Percentiles rank a stretch among this genome's conserved stretches.
These are phyloP conservation scores for Pseudomonodictys pantanalensis DNA, from an alignment of 495 filamentous ascomycete genomes.

Conservation along the genomic window DNA sequence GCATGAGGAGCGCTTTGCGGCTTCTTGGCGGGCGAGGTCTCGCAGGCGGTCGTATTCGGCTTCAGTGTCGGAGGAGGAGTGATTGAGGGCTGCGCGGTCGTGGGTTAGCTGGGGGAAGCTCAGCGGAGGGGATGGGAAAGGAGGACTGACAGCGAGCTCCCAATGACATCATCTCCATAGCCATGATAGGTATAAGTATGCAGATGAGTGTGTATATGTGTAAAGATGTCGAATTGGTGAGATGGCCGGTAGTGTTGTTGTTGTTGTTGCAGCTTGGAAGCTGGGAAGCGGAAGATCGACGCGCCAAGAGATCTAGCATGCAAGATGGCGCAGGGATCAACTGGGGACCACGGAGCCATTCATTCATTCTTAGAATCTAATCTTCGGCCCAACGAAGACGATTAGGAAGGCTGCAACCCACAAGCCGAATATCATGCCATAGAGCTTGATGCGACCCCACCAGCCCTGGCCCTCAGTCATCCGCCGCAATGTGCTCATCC, in stretches of 20 bases:
- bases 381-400: constrained; percentile 78
- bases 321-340: too few species aligned
- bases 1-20: constrained; percentile 68
- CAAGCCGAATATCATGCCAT: constrained; percentile 75
- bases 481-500: constrained; percentile 68
- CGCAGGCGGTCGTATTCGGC: constrained; percentile 91
- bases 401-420: constrained; percentile 71
- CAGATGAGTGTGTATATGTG: background rate
- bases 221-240: background rate
- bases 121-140: constrained; percentile 8
- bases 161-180: constrained; percentile 63
- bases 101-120: constrained; percentile 12
- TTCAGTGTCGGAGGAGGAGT: constrained; percentile 65
- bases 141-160: constrained; percentile 54
- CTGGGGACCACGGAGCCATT: too few species aligned
- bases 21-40: constrained; percentile 74
- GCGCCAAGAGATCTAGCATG: too few species aligned
- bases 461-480: constrained; percentile 85
- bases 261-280: too few species aligned
- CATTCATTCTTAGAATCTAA: constrained; percentile 63
- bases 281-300: too few species aligned
- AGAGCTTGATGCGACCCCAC: constrained; percentile 82
- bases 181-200: too few species aligned
- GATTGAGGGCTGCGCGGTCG: constrained; percentile 70
- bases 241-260: too few species aligned